Percentiles rank a stretch among this genome's conserved stretches.
phyloP scores from a whole-genome alignment of 306 rosid genomes.

The Acacia confusa region DNA sequence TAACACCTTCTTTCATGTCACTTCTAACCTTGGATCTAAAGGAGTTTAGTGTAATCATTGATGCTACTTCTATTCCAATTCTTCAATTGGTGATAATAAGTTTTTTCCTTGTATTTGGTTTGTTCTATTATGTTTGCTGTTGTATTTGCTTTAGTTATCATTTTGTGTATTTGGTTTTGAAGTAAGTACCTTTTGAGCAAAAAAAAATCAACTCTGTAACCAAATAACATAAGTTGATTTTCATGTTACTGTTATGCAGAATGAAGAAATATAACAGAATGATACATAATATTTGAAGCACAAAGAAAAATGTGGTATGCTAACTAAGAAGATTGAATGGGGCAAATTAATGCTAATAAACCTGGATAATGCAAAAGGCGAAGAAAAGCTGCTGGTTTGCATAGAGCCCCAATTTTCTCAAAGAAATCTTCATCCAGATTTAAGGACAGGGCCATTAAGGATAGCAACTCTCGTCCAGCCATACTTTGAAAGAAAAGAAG shows the following conservation, averaged over 20 bases:
- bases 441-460: constrained; percentile 72
- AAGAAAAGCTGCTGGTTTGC: constrained; percentile 52
- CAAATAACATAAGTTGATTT: background rate
- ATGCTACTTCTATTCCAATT: too few species aligned
- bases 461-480: constrained; percentile 57
- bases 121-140: too few species aligned
- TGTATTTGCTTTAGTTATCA: too few species aligned
- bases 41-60: too few species aligned
- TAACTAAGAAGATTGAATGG: background rate
- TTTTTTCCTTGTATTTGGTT: too few species aligned
- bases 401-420: constrained; percentile 57
- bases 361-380: constrained; percentile 91
- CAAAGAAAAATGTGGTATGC: background rate
- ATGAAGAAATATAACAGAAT: background rate
- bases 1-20: too few species aligned
- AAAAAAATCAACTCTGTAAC: too few species aligned
- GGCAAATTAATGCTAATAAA: constrained; percentile 30
- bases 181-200: too few species aligned
- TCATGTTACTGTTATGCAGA: background rate
- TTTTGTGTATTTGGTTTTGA: too few species aligned
- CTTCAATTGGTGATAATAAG: too few species aligned
- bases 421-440: constrained; percentile 65
- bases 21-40: too few species aligned
- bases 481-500: constrained; percentile 41
- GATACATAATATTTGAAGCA: constrained; percentile 1